These are phyloP conservation scores for Acidiella bohemica DNA, from an alignment of 495 filamentous ascomycete species.

Conservation along the genomic window DNA sequence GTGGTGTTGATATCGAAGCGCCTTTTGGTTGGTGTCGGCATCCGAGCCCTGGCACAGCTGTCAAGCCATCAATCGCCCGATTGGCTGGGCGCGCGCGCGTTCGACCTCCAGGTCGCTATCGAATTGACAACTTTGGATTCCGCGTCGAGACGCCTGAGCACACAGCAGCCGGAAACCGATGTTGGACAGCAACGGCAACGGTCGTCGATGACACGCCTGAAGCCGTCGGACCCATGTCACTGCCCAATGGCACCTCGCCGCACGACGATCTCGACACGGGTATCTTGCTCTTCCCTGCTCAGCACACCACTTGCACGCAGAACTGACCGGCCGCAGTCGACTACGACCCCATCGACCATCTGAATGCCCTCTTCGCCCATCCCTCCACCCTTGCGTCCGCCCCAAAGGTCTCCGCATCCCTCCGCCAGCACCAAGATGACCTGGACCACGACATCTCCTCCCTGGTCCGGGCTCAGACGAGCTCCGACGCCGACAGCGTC, in stretches of 20 bases:
- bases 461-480: conserved; percentile 68
- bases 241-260: conserved; percentile 19
- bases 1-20: too few relatives aligned
- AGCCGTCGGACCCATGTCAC: conserved; percentile 27
- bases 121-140: too few relatives aligned
- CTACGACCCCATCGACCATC: conserved; percentile 86
- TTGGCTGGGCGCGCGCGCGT: too few relatives aligned
- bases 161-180: too few relatives aligned
- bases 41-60: too few relatives aligned
- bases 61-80: too few relatives aligned
- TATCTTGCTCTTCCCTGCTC: conserved; percentile 12
- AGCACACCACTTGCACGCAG: conserved; percentile 4
- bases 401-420: conserved; percentile 51
- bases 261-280: conserved; percentile 28
- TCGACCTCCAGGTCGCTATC: too few relatives aligned
- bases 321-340: conserved; percentile 45
- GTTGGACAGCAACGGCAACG: too few relatives aligned
- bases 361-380: conserved; percentile 89
- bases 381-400: conserved; percentile 75
- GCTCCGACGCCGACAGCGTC: conserved; percentile 74
- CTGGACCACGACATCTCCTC: conserved; percentile 66
- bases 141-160: too few relatives aligned
- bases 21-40: too few relatives aligned
- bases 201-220: too few relatives aligned
- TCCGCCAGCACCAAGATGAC: conserved; percentile 69